phyloP scores from a whole-genome alignment of 2,329 filamentous ascomycete species.

The Cordyceps cateniannulata region DNA sequence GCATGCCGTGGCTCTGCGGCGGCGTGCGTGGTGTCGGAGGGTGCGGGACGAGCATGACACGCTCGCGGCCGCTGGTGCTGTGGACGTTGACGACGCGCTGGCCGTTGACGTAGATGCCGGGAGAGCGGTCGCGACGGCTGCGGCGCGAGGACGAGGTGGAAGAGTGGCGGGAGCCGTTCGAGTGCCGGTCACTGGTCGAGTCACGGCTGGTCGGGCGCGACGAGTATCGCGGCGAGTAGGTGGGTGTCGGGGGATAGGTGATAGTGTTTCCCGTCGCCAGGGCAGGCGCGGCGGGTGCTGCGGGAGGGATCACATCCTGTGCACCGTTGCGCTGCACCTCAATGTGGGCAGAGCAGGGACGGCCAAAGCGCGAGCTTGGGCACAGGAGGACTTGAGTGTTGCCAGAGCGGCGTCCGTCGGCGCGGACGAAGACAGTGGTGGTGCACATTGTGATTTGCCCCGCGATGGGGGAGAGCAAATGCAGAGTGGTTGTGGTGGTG shows the following conservation, averaged over 20 bases:
- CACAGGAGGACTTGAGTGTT: constrained; percentile 30
- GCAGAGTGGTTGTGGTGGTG: not conserved
- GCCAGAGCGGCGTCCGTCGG: constrained; percentile 34
- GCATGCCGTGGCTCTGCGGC: constrained; percentile 33
- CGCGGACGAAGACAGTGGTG: constrained; percentile 39
- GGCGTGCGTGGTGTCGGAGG: constrained; percentile 41
- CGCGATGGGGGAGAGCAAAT: not conserved
- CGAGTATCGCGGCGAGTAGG: constrained; percentile 24
- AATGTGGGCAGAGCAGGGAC: constrained; percentile 35
- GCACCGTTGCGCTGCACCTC: constrained; percentile 26
- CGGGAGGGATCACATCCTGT: not conserved
- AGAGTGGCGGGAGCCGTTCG: not conserved
- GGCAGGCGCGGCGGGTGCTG: constrained; percentile 16
- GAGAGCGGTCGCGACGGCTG: constrained; percentile 24
- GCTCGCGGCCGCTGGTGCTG: constrained; percentile 31
- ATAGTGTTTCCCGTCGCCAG: no score
- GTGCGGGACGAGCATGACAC: constrained; percentile 37
- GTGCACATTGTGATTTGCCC: constrained; percentile 41
- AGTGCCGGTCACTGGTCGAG: not conserved
- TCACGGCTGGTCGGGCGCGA: constrained; percentile 23
- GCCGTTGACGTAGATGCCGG: constrained; percentile 32
- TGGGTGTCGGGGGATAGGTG: no score
- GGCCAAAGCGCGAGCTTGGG: constrained; percentile 31
- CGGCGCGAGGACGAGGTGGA: constrained; percentile 21
- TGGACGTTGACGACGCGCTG: constrained; percentile 29